A percentile compares a stretch with the other conserved stretches of the same genome.
phyloP scores from a whole-genome alignment of 1,139 yeast species.

The Protomyces inundatus region DNA sequence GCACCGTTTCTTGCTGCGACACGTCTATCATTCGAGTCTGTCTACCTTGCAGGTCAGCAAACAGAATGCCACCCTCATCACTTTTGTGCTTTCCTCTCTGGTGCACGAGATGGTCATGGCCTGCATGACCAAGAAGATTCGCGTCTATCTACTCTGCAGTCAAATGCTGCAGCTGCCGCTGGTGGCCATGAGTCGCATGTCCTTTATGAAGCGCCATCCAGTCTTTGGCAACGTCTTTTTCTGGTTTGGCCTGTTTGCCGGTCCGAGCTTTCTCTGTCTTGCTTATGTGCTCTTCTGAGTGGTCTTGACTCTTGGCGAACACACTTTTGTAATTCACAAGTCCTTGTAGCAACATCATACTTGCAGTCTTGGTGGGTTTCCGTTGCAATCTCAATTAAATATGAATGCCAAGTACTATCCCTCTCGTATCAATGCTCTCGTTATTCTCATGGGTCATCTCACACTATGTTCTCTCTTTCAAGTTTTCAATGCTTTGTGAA shows the following conservation, averaged over 20 bases:
- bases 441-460: too few relatives aligned
- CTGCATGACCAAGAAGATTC: constrained; percentile 68
- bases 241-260: constrained; percentile 87
- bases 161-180: constrained; percentile 71
- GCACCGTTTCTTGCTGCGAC: constrained; percentile 82
- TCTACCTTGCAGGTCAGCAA: constrained; percentile 67
- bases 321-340: too few relatives aligned
- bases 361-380: too few relatives aligned
- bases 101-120: constrained; percentile 92
- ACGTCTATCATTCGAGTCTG: constrained; percentile 88
- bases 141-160: constrained; percentile 71
- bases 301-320: too few relatives aligned
- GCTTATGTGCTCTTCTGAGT: constrained; percentile 66
- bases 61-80: constrained; percentile 63
- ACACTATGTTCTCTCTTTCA: too few relatives aligned
- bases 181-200: constrained; percentile 39
- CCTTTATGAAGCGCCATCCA: constrained; percentile 52
- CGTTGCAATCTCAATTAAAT: too few relatives aligned
- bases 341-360: too few relatives aligned
- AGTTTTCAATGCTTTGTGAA: too few relatives aligned
- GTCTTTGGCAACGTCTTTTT: constrained; percentile 75
- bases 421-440: too few relatives aligned
- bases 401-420: too few relatives aligned
- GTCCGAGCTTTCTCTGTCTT: constrained; percentile 85
- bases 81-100: constrained; percentile 73